Evolutionary conservation across 768 basidiomycete genomes (phyloP).

Genomic region (Tubosaeta brunneosetosa): DNA sequence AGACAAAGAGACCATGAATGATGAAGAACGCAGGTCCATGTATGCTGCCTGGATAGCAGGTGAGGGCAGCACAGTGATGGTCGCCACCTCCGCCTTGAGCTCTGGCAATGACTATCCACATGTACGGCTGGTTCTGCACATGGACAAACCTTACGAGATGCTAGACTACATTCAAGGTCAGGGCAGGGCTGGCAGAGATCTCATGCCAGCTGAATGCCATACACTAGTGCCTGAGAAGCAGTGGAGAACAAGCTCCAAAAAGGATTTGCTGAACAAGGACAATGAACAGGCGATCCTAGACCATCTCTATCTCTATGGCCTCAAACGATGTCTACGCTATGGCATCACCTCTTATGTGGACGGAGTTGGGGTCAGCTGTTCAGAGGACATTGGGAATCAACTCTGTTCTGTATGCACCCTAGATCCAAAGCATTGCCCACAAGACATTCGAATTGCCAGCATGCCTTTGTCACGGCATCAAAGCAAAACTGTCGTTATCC

Average conservation of each 20-base stretch:
- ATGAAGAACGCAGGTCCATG: not conserved
- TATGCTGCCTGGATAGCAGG: slow-evolving; percentile 14
- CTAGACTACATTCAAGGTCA: slow-evolving; percentile 18
- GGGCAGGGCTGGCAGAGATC: slow-evolving; percentile 17
- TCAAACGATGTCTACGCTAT: slow-evolving; percentile 5
- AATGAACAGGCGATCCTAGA: not conserved
- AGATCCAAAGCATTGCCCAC: not conserved
- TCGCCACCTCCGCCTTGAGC: slow-evolving; percentile 24
- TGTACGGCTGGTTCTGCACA: slow-evolving; percentile 16
- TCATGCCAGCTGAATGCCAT: not conserved
- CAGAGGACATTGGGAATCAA: not conserved
- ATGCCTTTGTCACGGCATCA: not conserved
- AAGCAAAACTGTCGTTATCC: not conserved
- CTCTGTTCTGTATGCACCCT: not conserved
- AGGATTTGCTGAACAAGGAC: not conserved
- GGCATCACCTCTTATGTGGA: not conserved
- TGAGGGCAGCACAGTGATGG: not conserved
- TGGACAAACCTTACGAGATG: slow-evolving; percentile 21
- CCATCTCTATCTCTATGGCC: not conserved
- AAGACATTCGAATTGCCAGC: not conserved
- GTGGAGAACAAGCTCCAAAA: not conserved
- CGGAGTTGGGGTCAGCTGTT: not conserved
- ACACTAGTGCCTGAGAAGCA: not conserved
- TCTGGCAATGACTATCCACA: slow-evolving; percentile 25
- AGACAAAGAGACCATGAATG: slow-evolving; percentile 1